Evolutionary conservation across 1,284 basidiomycete species (phyloP).

Genomic region (Ustilago curta): DNA sequence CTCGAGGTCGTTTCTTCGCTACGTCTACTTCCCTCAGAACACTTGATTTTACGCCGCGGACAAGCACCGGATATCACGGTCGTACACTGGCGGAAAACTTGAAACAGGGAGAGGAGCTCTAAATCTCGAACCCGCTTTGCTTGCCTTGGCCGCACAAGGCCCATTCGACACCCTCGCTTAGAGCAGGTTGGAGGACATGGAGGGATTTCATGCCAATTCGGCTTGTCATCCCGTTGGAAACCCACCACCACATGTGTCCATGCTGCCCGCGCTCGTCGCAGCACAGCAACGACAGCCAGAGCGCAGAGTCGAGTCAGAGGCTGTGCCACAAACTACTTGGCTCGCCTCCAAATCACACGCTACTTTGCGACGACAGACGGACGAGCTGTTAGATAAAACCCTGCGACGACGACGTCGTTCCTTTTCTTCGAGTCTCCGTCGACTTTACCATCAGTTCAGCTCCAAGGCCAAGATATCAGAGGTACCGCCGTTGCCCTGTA

Average conservation of each 20-base stretch:
- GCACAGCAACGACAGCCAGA: background rate
- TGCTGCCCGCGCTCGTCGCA: background rate
- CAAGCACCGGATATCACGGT: constrained; percentile 4
- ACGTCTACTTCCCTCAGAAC: background rate
- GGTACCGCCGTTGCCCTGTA: background rate
- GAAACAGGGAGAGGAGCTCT: background rate
- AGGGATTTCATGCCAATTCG: constrained; percentile 13
- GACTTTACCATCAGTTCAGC: constrained; percentile 16
- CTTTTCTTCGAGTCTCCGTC: constrained; percentile 18
- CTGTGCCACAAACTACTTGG: constrained; percentile 1
- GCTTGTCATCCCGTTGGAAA: constrained; percentile 4
- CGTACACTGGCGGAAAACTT: background rate
- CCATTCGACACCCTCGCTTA: constrained; percentile 3
- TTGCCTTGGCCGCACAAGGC: background rate
- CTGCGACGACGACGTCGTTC: constrained; percentile 11
- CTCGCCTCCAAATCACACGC: background rate
- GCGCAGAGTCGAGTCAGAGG: background rate
- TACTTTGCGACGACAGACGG: background rate
- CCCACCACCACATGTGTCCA: constrained; percentile 13
- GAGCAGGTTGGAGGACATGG: constrained; percentile 8
- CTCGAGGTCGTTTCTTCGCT: background rate
- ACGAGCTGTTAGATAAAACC: background rate
- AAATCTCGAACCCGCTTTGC: background rate
- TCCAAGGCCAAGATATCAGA: background rate
- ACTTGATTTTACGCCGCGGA: background rate